These are phyloP conservation scores for Monilinia laxa DNA, from an alignment of 2,329 filamentous ascomycete genomes.

Conservation along the genomic window DNA sequence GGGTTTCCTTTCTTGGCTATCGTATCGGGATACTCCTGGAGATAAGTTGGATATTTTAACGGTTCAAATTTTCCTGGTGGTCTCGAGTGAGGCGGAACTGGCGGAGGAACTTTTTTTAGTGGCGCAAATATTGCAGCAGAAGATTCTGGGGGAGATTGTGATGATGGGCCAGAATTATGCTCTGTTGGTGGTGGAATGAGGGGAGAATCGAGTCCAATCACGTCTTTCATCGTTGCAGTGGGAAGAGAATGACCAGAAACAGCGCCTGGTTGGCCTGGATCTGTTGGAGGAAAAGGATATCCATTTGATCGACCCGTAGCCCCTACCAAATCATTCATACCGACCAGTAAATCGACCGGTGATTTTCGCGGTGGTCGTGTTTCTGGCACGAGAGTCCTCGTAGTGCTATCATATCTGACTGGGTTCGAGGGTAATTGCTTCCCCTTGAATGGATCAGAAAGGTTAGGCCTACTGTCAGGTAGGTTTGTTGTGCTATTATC, in stretches of 20 bases:
- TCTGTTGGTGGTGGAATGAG: slow-evolving; percentile 29
- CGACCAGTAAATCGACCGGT: slow-evolving; percentile 35
- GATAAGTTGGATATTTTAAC: slow-evolving; percentile 41
- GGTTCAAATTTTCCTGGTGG: slow-evolving; percentile 42
- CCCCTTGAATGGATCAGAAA: slow-evolving; percentile 27
- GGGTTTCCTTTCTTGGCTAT: slow-evolving; percentile 33
- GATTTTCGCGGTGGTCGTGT: slow-evolving; percentile 28
- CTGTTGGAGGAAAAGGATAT: slow-evolving; percentile 39
- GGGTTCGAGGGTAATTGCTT: slow-evolving; percentile 29
- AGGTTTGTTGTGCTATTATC: slow-evolving; percentile 34
- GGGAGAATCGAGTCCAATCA: slow-evolving; percentile 32
- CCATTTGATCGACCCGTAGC: slow-evolving; percentile 33
- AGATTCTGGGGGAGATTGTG: background rate
- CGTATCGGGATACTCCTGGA: slow-evolving; percentile 42
- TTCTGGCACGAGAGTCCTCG: slow-evolving; percentile 38
- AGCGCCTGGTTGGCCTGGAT: slow-evolving; percentile 36
- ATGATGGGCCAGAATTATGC: slow-evolving; percentile 28
- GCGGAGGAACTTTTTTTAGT: slow-evolving; percentile 36
- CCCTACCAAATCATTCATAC: slow-evolving; percentile 30
- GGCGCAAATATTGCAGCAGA: slow-evolving; percentile 1
- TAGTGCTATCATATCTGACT: slow-evolving; percentile 39
- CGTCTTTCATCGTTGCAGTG: slow-evolving; percentile 33
- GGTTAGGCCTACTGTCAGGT: slow-evolving; percentile 31
- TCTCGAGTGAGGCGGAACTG: slow-evolving; percentile 35
- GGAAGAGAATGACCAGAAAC: slow-evolving; percentile 35